Conservation (phyloP, 1,284 basidiomycete species). For the Takashimella tepidaria region DNA sequence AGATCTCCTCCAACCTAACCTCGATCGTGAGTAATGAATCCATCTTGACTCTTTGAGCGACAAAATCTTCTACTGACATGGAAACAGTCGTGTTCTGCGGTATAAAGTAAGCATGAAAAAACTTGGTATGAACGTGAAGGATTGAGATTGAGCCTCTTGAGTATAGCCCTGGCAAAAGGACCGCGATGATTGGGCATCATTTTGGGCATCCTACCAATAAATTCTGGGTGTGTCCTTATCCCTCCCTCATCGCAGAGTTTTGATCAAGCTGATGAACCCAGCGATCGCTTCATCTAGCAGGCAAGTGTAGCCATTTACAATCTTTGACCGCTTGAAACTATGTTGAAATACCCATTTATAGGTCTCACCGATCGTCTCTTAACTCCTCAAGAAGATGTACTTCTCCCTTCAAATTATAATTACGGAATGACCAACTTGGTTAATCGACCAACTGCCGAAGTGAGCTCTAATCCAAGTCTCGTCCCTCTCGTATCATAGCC, state of each 20-base stretch:
- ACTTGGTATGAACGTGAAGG: neutral
- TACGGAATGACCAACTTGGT: conserved; percentile 63
- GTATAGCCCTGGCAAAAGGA: conserved; percentile 59
- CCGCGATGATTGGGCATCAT: conserved; percentile 62
- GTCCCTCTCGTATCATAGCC: neutral
- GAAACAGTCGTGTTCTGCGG: conserved; percentile 59
- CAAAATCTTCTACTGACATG: neutral
- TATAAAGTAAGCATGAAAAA: conserved; percentile 54
- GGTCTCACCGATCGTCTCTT: conserved; percentile 54
- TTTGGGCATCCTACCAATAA: conserved; percentile 65
- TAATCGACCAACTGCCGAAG: conserved; percentile 56
- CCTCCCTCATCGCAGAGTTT: no score
- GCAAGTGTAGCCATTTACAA: no score
- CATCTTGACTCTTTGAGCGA: no score
- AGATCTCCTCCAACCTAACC: conserved; percentile 6
- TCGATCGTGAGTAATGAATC: conserved; percentile 2
- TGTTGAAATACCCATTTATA: conserved; percentile 30
- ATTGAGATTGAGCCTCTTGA: no score
- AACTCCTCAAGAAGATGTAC: conserved; percentile 34
- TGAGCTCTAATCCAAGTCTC: conserved; percentile 20
- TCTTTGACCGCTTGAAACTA: no score
- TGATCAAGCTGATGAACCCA: conserved; percentile 3
- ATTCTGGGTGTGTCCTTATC: conserved; percentile 38
- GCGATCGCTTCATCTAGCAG: conserved; percentile 56
- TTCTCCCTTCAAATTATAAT: conserved; percentile 38